A percentile compares a stretch with the other conserved stretches of the same genome.
phyloP scores from a whole-genome alignment of 2,329 filamentous ascomycete species.

The Alternaria burnsii region DNA sequence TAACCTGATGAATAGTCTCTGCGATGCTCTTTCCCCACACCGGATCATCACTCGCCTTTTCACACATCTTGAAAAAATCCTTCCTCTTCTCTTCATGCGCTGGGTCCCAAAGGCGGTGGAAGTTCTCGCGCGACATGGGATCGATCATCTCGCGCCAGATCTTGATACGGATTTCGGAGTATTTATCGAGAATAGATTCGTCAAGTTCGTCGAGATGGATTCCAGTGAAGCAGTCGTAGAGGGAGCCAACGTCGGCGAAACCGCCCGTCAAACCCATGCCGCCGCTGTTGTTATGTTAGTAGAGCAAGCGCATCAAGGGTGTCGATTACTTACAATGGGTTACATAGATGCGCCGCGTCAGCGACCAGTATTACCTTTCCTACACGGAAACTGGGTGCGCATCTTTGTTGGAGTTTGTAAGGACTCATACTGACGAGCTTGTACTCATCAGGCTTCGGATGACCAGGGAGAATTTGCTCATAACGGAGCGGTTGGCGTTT shows the following conservation, averaged over 20 bases:
- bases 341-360: conserved; percentile 69
- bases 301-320: not conserved
- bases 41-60: conserved; percentile 40
- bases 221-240: conserved; percentile 65
- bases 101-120: conserved; percentile 47
- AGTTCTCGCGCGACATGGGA: conserved; percentile 53
- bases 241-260: conserved; percentile 69
- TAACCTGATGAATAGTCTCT: conserved; percentile 38
- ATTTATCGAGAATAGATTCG: conserved; percentile 47
- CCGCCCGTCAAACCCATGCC: conserved; percentile 71
- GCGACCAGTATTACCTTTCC: conserved; percentile 66
- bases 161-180: conserved; percentile 45
- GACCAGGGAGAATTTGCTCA: conserved; percentile 65
- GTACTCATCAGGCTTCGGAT: conserved; percentile 67
- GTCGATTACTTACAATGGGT: conserved; percentile 53
- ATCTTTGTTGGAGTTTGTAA: conserved; percentile 69
- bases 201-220: conserved; percentile 47
- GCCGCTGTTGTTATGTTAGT: conserved; percentile 50
- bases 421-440: conserved; percentile 65
- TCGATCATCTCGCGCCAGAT: conserved; percentile 49
- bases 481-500: conserved; percentile 65
- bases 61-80: conserved; percentile 47
- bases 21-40: conserved; percentile 38
- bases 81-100: conserved; percentile 35
- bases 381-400: conserved; percentile 65